Percentiles rank a stretch among this genome's conserved stretches.
Evolutionary conservation across 306 rosid species (phyloP).

Genomic region (Luffa acutangula): DNA sequence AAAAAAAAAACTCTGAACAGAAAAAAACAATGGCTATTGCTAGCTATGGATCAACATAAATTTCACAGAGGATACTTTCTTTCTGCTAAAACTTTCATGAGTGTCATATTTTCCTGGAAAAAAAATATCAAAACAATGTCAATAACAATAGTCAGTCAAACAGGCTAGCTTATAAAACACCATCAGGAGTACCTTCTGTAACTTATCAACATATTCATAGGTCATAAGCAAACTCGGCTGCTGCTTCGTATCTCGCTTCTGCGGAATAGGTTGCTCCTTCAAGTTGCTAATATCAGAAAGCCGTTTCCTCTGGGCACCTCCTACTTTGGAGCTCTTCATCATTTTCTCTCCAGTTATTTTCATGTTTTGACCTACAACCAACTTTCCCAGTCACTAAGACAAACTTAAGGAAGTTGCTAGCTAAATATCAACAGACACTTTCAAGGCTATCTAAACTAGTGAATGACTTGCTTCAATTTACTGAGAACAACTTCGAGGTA

Average conservation of each 20-base stretch:
- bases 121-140: slow-evolving; percentile 1
- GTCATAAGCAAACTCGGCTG: slow-evolving; percentile 19
- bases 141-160: slow-evolving; percentile 2
- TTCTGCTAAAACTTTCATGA: slow-evolving; percentile 43
- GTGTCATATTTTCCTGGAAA: slow-evolving; percentile 53
- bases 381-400: neutral
- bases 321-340: slow-evolving; percentile 24
- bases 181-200: slow-evolving; percentile 34
- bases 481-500: neutral
- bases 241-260: slow-evolving; percentile 22
- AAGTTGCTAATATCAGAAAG: slow-evolving; percentile 70
- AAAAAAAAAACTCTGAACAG: neutral
- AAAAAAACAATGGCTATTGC: neutral
- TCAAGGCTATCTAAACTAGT: neutral
- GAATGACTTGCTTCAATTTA: neutral
- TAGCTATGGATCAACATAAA: slow-evolving; percentile 5
- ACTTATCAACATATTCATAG: slow-evolving; percentile 28
- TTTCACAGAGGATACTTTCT: slow-evolving; percentile 52
- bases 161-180: neutral
- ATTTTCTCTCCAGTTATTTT: slow-evolving; percentile 24
- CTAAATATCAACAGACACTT: neutral
- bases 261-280: slow-evolving; percentile 20
- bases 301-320: slow-evolving; percentile 31
- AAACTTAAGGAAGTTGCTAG: neutral
- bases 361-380: slow-evolving; percentile 21